Evolutionary conservation across 2,329 filamentous ascomycete genomes (phyloP).

Genomic region (Colletotrichum plurivorum): DNA sequence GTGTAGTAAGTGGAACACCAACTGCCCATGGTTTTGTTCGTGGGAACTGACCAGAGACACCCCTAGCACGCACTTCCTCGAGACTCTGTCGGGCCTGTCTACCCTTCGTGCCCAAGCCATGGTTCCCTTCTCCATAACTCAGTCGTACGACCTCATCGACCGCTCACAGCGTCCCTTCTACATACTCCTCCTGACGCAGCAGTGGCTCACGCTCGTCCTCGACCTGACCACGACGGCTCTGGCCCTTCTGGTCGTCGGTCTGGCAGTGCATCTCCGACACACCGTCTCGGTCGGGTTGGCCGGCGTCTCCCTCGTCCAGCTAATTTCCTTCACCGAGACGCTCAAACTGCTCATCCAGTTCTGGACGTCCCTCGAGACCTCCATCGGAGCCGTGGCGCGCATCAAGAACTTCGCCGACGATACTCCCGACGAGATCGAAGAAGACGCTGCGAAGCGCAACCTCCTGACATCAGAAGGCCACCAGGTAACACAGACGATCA

Average conservation of each 20-base stretch:
- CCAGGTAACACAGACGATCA: constrained; percentile 16
- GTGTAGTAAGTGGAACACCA: constrained; percentile 51
- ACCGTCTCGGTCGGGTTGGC: constrained; percentile 39
- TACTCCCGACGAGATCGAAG: constrained; percentile 47
- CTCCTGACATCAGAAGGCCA: background rate
- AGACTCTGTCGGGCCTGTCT: constrained; percentile 62
- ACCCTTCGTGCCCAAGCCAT: constrained; percentile 70
- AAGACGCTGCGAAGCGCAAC: background rate
- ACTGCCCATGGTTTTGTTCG: constrained; percentile 33
- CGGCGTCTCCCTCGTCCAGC: constrained; percentile 47
- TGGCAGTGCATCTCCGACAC: constrained; percentile 53
- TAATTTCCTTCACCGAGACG: constrained; percentile 51
- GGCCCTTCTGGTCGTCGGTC: constrained; percentile 61
- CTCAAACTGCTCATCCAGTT: constrained; percentile 52
- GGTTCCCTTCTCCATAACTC: constrained; percentile 57
- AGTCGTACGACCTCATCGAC: constrained; percentile 64
- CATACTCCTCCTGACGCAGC: constrained; percentile 68
- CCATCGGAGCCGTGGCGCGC: constrained; percentile 47
- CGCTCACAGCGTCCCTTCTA: constrained; percentile 71
- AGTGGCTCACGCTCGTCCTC: constrained; percentile 68
- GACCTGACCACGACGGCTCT: constrained; percentile 63
- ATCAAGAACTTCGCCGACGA: constrained; percentile 48
- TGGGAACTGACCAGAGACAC: background rate
- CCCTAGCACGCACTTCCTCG: constrained; percentile 54
- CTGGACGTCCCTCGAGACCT: constrained; percentile 50